Conservation (phyloP, 139 green algal genomes). For the Coelastrella sp. region DNA sequence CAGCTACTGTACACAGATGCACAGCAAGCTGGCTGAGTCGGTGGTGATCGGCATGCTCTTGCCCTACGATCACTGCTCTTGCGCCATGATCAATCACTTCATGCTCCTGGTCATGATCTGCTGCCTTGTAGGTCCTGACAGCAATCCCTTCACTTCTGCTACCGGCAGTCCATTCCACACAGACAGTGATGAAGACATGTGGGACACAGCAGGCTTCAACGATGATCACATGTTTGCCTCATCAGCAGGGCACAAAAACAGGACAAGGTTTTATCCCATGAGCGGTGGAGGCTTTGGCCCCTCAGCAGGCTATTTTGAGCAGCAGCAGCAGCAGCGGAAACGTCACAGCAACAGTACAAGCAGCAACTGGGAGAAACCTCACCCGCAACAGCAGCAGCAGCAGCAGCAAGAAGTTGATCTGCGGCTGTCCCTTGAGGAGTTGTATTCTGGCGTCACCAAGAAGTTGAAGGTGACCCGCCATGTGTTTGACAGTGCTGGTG, state of each 20-base stretch:
- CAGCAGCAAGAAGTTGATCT: slow-evolving; percentile 53
- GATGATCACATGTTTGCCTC: too few relatives aligned
- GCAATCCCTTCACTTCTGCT: too few relatives aligned
- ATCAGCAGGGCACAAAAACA: too few relatives aligned
- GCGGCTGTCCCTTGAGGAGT: slow-evolving; percentile 78
- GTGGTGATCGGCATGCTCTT: too few relatives aligned
- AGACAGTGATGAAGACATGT: slow-evolving; percentile 33
- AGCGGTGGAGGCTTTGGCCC: too few relatives aligned
- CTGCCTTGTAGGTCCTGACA: too few relatives aligned
- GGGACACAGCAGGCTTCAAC: neutral
- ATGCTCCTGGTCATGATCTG: too few relatives aligned
- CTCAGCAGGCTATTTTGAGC: neutral
- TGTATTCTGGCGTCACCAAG: slow-evolving; percentile 67
- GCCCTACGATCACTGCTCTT: too few relatives aligned
- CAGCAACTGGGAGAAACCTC: slow-evolving; percentile 19
- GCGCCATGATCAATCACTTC: too few relatives aligned
- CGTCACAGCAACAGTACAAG: slow-evolving; percentile 12
- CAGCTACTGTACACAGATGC: too few relatives aligned
- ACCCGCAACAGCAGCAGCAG: slow-evolving; percentile 8
- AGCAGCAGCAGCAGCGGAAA: slow-evolving; percentile 36
- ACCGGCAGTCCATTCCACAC: too few relatives aligned
- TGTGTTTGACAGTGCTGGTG: slow-evolving; percentile 58
- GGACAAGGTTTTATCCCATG: neutral
- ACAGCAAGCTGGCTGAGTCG: too few relatives aligned
- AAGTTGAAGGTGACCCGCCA: slow-evolving; percentile 68